These are phyloP conservation scores for Musa schizocarpa DNA, from an alignment of 176 grass and related monocot species.

Conservation along the genomic window DNA sequence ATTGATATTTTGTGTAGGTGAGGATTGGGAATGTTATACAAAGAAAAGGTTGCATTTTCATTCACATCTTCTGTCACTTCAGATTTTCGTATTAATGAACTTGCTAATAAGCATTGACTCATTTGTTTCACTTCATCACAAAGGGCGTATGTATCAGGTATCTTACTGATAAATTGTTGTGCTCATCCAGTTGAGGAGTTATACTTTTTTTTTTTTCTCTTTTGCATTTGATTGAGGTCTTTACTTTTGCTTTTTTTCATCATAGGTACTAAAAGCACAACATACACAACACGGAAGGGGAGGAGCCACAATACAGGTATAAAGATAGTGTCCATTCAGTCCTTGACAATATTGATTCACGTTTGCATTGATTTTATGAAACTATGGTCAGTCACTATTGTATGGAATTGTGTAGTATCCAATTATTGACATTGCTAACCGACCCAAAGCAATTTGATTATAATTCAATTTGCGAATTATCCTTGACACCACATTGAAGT, in stretches of 20 bases:
- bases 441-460: no score
- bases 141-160: constrained; percentile 79
- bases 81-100: constrained; percentile 8
- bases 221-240: constrained; percentile 12
- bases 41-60: constrained; percentile 55
- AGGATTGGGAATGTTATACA: constrained; percentile 79
- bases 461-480: no score
- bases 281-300: constrained; percentile 78
- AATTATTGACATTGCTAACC: no score
- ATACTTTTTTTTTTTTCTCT: not conserved
- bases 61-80: constrained; percentile 23
- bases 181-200: not conserved
- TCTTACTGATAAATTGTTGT: not conserved
- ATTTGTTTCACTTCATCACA: constrained; percentile 28
- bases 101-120: constrained; percentile 10
- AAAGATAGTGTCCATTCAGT: not conserved
- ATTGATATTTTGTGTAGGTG: constrained; percentile 38
- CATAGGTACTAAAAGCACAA: constrained; percentile 68
- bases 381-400: no score
- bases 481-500: no score
- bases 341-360: constrained; percentile 2
- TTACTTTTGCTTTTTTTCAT: not conserved
- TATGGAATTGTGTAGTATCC: no score
- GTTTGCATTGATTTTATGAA: not conserved
- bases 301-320: constrained; percentile 69